These are phyloP conservation scores for Pseudocercospora macadamiae DNA, from an alignment of 2,329 filamentous ascomycete species.

Conservation along the genomic window DNA sequence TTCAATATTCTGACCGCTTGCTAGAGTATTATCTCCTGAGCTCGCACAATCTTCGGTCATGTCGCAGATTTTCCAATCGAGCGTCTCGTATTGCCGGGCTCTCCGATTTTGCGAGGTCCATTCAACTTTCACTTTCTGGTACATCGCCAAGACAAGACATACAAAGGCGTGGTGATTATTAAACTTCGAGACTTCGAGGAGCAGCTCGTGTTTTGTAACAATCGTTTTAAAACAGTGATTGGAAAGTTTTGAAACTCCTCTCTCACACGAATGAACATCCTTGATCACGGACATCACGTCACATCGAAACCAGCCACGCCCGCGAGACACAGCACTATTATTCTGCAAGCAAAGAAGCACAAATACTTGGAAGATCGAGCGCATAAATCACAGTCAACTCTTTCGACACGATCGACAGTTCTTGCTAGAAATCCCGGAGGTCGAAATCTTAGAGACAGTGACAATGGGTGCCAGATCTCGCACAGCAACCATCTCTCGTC, in stretches of 20 bases:
- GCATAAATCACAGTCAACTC: too few species aligned
- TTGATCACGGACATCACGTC: neutral
- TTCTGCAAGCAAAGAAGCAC: neutral
- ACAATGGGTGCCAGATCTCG: slow-evolving; percentile 9
- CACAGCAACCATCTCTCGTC: neutral
- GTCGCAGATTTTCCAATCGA: neutral
- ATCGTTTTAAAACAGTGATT: neutral
- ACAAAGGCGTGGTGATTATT: neutral
- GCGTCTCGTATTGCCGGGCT: neutral
- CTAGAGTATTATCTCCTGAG: neutral
- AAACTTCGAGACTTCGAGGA: too few species aligned
- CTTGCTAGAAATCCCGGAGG: too few species aligned
- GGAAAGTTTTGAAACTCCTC: neutral
- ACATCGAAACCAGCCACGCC: too few species aligned
- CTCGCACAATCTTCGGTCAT: neutral
- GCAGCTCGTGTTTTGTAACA: neutral
- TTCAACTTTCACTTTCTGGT: neutral
- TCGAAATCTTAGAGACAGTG: too few species aligned
- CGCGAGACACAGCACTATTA: too few species aligned
- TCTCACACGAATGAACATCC: neutral
- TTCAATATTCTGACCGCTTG: too few species aligned
- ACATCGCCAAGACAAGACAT: neutral
- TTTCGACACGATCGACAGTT: too few species aligned
- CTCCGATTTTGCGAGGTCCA: neutral
- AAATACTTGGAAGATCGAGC: too few species aligned